phyloP scores from a whole-genome alignment of 306 rosid species.

The Fagus crenata region DNA sequence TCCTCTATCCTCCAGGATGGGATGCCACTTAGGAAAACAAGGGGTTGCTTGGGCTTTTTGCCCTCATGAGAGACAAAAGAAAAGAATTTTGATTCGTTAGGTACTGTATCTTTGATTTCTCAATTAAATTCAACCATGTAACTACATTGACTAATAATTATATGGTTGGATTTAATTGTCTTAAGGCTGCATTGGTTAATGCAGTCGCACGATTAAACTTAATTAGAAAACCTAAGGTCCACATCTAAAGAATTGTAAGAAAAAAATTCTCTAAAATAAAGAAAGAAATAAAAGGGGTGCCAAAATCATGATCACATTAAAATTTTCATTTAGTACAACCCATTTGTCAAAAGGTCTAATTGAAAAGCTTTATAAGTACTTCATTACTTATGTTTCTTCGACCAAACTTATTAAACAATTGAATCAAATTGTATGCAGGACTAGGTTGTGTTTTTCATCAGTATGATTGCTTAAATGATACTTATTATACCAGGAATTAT shows the following conservation, averaged over 20 bases:
- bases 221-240: too few species aligned
- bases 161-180: too few species aligned
- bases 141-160: too few species aligned
- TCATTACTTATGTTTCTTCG: background rate
- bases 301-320: conserved; percentile 2
- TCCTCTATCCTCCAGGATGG: background rate
- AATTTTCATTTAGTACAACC: conserved; percentile 3
- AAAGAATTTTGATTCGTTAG: background rate
- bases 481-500: conserved; percentile 7
- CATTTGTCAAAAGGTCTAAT: conserved; percentile 12
- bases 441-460: conserved; percentile 14
- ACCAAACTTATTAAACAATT: conserved; percentile 9
- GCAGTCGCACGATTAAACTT: too few species aligned
- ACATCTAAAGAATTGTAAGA: too few species aligned
- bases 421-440: background rate
- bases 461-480: conserved; percentile 29
- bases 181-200: too few species aligned
- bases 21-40: conserved; percentile 4
- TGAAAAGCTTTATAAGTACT: background rate
- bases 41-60: background rate
- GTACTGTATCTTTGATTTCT: too few species aligned
- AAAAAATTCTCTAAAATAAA: background rate
- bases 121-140: too few species aligned
- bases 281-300: background rate
- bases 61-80: background rate